These are phyloP conservation scores for Cladosporium sp. DNA, from an alignment of 2,329 filamentous ascomycete genomes.

Conservation along the genomic window DNA sequence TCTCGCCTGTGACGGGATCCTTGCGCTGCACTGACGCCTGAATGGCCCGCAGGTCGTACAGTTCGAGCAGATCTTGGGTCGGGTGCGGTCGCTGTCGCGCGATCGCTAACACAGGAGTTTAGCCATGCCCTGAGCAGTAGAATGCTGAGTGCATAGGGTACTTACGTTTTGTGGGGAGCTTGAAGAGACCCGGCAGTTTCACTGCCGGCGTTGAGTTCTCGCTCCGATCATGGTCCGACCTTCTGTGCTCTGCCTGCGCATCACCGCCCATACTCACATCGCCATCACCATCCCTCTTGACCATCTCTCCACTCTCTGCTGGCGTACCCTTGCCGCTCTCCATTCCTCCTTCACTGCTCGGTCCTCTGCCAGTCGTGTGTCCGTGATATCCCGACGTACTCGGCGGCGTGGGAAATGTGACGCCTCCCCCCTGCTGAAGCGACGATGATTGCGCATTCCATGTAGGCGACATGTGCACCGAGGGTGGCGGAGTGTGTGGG, in stretches of 20 bases:
- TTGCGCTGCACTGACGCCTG: slow-evolving; percentile 55
- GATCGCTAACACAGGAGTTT: slow-evolving; percentile 36
- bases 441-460: slow-evolving; percentile 31
- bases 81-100: slow-evolving; percentile 50
- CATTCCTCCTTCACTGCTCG: slow-evolving; percentile 21
- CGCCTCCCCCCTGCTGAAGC: slow-evolving; percentile 17
- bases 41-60: slow-evolving; percentile 53
- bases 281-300: slow-evolving; percentile 35
- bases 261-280: slow-evolving; percentile 36
- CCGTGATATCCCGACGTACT: slow-evolving; percentile 34
- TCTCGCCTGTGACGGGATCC: slow-evolving; percentile 59
- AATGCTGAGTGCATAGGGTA: slow-evolving; percentile 20
- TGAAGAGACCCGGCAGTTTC: slow-evolving; percentile 21
- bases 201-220: slow-evolving; percentile 8
- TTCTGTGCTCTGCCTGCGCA: slow-evolving; percentile 36
- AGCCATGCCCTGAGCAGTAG: slow-evolving; percentile 29
- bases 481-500: slow-evolving; percentile 46
- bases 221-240: slow-evolving; percentile 43
- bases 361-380: slow-evolving; percentile 22
- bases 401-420: slow-evolving; percentile 37
- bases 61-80: slow-evolving; percentile 53
- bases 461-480: slow-evolving; percentile 44
- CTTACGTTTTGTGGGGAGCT: slow-evolving; percentile 29
- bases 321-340: slow-evolving; percentile 26
- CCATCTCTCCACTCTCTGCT: slow-evolving; percentile 20